Conservation (phyloP, 2,329 filamentous ascomycete species). For the Botryosphaeria dothidea region DNA sequence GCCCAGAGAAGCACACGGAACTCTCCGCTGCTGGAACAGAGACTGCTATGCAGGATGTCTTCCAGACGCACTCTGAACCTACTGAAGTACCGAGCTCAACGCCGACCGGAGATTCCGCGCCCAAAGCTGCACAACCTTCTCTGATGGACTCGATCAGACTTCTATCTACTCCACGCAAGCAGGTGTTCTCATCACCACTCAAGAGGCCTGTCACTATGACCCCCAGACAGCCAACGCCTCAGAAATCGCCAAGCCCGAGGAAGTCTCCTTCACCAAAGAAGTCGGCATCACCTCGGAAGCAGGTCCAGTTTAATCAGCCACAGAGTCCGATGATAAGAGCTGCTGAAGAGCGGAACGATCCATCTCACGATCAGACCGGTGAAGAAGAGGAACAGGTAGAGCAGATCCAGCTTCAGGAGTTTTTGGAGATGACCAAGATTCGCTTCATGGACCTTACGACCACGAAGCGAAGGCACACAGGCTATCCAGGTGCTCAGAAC, state of each 20-base stretch:
- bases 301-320: conserved; percentile 26
- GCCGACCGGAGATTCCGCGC: neutral
- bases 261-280: conserved; percentile 41
- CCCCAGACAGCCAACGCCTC: conserved; percentile 32
- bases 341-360: conserved; percentile 45
- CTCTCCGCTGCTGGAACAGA: neutral
- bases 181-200: conserved; percentile 44
- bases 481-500: conserved; percentile 49
- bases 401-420: conserved; percentile 82
- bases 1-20: neutral
- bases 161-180: conserved; percentile 51
- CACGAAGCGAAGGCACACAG: conserved; percentile 78
- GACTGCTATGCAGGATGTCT: neutral
- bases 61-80: neutral
- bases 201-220: conserved; percentile 32
- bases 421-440: conserved; percentile 92
- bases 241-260: conserved; percentile 42
- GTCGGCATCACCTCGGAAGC: conserved; percentile 26
- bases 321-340: conserved; percentile 26
- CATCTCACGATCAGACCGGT: conserved; percentile 44
- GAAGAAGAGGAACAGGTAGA: conserved; percentile 41
- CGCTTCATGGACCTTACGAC: conserved; percentile 98
- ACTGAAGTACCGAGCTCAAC: neutral
- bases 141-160: conserved; percentile 48
- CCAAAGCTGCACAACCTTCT: conserved; percentile 33